Conservation (phyloP, 2,329 filamentous ascomycete genomes). For the Arthrobotrys pseudoclavata region DNA sequence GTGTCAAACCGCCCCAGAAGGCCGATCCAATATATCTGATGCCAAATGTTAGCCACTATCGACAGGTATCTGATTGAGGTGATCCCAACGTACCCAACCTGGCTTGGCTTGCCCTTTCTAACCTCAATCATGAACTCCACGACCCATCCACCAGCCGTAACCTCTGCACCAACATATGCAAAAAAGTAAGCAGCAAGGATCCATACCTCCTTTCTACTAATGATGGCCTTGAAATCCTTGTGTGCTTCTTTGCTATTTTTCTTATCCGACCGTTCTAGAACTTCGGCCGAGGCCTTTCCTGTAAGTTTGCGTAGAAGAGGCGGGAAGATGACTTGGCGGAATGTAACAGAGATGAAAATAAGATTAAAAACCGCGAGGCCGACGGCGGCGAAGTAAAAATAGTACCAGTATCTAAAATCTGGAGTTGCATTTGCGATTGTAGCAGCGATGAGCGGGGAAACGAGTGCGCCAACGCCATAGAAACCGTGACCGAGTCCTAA, state of each 20-base stretch:
- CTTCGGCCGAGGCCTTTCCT: constrained; percentile 2
- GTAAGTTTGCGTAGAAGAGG: constrained; percentile 27
- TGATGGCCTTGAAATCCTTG: constrained; percentile 68
- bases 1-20: constrained; percentile 86
- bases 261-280: constrained; percentile 42
- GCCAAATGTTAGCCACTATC: not conserved
- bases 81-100: constrained; percentile 73
- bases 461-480: constrained; percentile 79
- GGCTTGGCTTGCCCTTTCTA: constrained; percentile 77
- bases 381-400: constrained; percentile 83
- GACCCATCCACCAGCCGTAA: constrained; percentile 78
- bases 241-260: constrained; percentile 63
- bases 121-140: constrained; percentile 88
- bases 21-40: constrained; percentile 74
- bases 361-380: constrained; percentile 72
- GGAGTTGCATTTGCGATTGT: constrained; percentile 76
- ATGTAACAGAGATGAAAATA: constrained; percentile 70
- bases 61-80: not conserved
- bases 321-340: constrained; percentile 72
- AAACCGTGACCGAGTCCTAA: constrained; percentile 79
- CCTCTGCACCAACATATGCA: constrained; percentile 83
- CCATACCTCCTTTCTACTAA: constrained; percentile 76
- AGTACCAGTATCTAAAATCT: constrained; percentile 74
- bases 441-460: constrained; percentile 79
- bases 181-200: constrained; percentile 80